Evolutionary conservation across 2,329 filamentous ascomycete species (phyloP).

Genomic region (Harringtonia lauricola): DNA sequence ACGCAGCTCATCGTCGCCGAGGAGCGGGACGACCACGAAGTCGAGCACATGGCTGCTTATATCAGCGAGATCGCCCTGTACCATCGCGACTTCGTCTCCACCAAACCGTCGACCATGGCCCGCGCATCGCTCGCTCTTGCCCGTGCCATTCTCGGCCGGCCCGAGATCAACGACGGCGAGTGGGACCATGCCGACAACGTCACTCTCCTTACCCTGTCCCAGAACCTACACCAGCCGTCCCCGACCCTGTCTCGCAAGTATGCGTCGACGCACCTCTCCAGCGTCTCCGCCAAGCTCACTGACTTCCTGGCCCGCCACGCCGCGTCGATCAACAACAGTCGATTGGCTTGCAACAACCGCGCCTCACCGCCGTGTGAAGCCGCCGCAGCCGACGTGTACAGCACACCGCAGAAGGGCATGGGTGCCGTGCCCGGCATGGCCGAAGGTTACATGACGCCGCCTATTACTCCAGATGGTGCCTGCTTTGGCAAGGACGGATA

Average conservation of each 20-base stretch:
- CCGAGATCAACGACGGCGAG: slow-evolving; percentile 63
- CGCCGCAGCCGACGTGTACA: slow-evolving; percentile 50
- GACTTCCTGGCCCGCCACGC: slow-evolving; percentile 51
- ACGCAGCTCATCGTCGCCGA: slow-evolving; percentile 78
- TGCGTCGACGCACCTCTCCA: slow-evolving; percentile 39
- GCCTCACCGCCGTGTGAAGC: slow-evolving; percentile 45
- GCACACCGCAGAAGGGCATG: slow-evolving; percentile 69
- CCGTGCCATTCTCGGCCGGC: slow-evolving; percentile 71
- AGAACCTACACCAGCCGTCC: slow-evolving; percentile 48
- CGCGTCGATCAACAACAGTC: slow-evolving; percentile 20
- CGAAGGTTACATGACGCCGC: slow-evolving; percentile 72
- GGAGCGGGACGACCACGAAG: slow-evolving; percentile 67
- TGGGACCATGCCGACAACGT: slow-evolving; percentile 66
- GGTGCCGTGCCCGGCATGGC: slow-evolving; percentile 49
- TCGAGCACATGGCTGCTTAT: slow-evolving; percentile 91
- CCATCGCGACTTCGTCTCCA: slow-evolving; percentile 93
- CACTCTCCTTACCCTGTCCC: slow-evolving; percentile 48
- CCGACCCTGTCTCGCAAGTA: slow-evolving; percentile 49
- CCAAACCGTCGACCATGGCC: slow-evolving; percentile 82
- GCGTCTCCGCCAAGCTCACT: slow-evolving; percentile 42
- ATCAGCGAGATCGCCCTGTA: slow-evolving; percentile 92
- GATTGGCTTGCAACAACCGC: slow-evolving; percentile 14
- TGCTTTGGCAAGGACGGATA: slow-evolving; percentile 42
- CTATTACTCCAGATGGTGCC: slow-evolving; percentile 68
- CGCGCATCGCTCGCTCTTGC: slow-evolving; percentile 77